Conservation (phyloP, 768 basidiomycete species). For the Cytidiella melzeri region DNA sequence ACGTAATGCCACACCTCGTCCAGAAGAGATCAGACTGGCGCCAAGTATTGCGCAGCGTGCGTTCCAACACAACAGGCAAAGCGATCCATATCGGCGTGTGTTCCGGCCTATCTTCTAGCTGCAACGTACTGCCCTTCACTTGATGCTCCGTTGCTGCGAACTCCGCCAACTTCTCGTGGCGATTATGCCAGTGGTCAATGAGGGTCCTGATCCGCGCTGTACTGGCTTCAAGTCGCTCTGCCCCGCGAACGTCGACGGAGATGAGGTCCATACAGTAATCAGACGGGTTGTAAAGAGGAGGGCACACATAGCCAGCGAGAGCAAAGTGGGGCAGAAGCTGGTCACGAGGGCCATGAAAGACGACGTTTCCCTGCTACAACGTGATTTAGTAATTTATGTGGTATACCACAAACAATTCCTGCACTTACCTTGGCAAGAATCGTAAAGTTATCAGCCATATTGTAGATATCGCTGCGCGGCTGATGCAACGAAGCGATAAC, state of each 20-base stretch:
- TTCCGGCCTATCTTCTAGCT: constrained; percentile 14
- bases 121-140: background rate
- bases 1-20: constrained; percentile 3
- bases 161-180: constrained; percentile 6
- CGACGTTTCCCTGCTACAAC: constrained; percentile 15
- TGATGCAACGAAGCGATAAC: constrained; percentile 31
- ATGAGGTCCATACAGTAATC: constrained; percentile 35
- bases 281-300: constrained; percentile 33
- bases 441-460: constrained; percentile 19
- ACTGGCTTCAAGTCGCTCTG: constrained; percentile 7
- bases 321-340: constrained; percentile 28
- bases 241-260: constrained; percentile 12
- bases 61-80: constrained; percentile 31
- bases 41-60: constrained; percentile 34
- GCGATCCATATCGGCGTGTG: constrained; percentile 30
- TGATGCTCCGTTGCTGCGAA: background rate
- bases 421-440: constrained; percentile 17
- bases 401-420: background rate
- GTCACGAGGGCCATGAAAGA: constrained; percentile 22
- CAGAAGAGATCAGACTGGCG: constrained; percentile 28
- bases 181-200: constrained; percentile 3
- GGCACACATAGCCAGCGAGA: constrained; percentile 28
- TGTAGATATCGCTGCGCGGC: constrained; percentile 26
- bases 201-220: constrained; percentile 7
- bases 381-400: background rate